Base-by-base conservation (phyloP, 2,329 filamentous ascomycete species). In the Xylariaceae sp. region DNA sequence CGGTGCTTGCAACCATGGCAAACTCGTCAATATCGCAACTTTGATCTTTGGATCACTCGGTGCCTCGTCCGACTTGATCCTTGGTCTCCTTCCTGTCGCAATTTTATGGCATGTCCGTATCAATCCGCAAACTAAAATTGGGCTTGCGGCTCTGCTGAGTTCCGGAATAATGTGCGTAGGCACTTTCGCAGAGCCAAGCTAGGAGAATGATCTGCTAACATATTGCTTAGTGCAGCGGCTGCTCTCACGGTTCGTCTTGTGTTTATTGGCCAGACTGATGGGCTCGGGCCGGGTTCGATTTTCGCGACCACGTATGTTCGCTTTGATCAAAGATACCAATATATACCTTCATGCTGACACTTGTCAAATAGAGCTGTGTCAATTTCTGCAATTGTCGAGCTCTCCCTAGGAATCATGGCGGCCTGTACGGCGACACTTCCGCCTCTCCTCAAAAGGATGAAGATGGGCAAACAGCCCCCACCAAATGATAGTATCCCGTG, bases 51-150 rank as follows among this genome's bases (percentile, higher is more conserved):
- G 72, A 33, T 66, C 64, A 17, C 57, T 76, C 22, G 68, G 65
- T 21, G 71, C 70, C 6, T 46, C 70, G 5, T 69, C 65, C 35
- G 75, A 80, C 49, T 72, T 74, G 61, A 66, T 67, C 1, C 65
- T 78, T 11, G 75, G 71, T 2, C 55, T 75, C 3, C 56, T 80
- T 4, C 76, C 77, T 1, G 65, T 77, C 6, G 67, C 69, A 11
- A 68, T 80, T 32, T 63, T 80, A 0, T 77, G 74, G 71, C 62
- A 70, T 17, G 64, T 78, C 27, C 68, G 73, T 46, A 73, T 79
- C 62, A 71, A 70, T 34, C 58, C 58, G 32, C 64, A 66, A 29
- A 73, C 70, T 3, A 78, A 77, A 53, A 42, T 69, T 5, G 63
- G 69, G 14, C 64, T 79, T 22, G 69, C 67, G 4, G 53, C 69